phyloP scores from a whole-genome alignment of 148 eudicot species.

The Amaranthus hypochondriacus region DNA sequence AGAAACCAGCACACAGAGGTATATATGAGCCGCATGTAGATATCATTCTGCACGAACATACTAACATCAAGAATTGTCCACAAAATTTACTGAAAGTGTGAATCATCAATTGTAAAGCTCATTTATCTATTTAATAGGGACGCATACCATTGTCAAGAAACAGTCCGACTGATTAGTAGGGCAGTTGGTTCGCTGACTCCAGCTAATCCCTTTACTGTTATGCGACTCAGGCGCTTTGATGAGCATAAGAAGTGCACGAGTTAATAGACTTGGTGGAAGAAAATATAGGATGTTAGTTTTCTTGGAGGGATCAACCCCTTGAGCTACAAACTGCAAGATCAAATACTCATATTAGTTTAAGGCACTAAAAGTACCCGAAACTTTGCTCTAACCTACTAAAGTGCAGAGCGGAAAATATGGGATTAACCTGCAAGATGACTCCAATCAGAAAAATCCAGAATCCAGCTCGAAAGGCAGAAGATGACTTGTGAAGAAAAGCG shows the following conservation, averaged over 20 bases:
- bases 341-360: not conserved
- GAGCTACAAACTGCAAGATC: slow-evolving; percentile 52
- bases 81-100: not conserved
- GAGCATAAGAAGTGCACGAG: slow-evolving; percentile 52
- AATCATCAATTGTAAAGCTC: not conserved
- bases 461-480: slow-evolving; percentile 56
- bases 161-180: slow-evolving; percentile 46
- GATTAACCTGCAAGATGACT: slow-evolving; percentile 53
- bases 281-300: slow-evolving; percentile 39
- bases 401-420: not conserved
- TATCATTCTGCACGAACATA: slow-evolving; percentile 48
- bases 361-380: not conserved
- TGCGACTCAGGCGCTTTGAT: slow-evolving; percentile 34
- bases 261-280: slow-evolving; percentile 69
- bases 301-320: slow-evolving; percentile 37
- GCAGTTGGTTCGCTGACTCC: slow-evolving; percentile 53
- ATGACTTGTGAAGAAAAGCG: slow-evolving; percentile 55
- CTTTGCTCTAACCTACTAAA: not conserved
- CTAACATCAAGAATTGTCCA: not conserved
- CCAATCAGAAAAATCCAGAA: slow-evolving; percentile 61
- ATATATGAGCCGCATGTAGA: slow-evolving; percentile 51
- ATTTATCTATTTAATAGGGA: too few relatives aligned
- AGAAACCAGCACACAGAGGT: slow-evolving; percentile 54
- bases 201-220: slow-evolving; percentile 42
- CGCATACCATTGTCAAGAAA: slow-evolving; percentile 52